phyloP scores from a whole-genome alignment of 768 basidiomycete genomes.

The Udeniomyces megalosporus region DNA sequence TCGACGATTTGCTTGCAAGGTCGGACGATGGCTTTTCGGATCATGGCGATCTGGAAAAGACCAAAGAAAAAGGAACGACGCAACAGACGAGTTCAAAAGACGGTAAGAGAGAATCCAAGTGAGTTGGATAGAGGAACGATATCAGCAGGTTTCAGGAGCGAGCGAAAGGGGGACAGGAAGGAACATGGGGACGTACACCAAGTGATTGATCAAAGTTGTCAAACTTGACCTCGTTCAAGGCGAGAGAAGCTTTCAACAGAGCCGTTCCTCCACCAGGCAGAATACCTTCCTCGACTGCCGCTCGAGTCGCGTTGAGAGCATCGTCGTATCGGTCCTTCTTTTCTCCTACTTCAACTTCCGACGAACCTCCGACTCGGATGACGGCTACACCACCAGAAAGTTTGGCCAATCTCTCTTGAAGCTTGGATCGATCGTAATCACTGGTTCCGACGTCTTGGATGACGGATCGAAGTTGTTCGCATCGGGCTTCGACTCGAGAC shows the following conservation, averaged over 20 bases:
- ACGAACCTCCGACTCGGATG: slow-evolving; percentile 88
- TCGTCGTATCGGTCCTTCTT: slow-evolving; percentile 95
- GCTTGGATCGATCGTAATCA: slow-evolving; percentile 85
- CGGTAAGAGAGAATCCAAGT: too few species aligned
- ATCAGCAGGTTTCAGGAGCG: neutral
- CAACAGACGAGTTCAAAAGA: too few species aligned
- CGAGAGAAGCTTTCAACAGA: slow-evolving; percentile 40
- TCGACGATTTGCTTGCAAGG: slow-evolving; percentile 76
- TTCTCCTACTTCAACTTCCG: slow-evolving; percentile 93
- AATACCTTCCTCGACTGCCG: slow-evolving; percentile 96
- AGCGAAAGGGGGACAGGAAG: neutral
- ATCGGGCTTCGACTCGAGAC: slow-evolving; percentile 74
- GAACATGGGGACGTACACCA: slow-evolving; percentile 39
- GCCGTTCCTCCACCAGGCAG: slow-evolving; percentile 81
- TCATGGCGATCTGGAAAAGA: slow-evolving; percentile 40
- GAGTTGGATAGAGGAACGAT: neutral
- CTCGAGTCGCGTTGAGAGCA: slow-evolving; percentile 92
- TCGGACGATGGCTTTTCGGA: slow-evolving; percentile 64
- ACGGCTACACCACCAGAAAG: slow-evolving; percentile 91
- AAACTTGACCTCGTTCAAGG: slow-evolving; percentile 50
- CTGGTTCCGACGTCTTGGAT: slow-evolving; percentile 67
- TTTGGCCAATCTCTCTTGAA: slow-evolving; percentile 95
- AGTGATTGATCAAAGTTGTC: slow-evolving; percentile 95
- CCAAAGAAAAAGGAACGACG: neutral
- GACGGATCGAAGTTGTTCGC: slow-evolving; percentile 83